Conservation (phyloP, 441 rosid species). For the Isatis lusitanica region DNA sequence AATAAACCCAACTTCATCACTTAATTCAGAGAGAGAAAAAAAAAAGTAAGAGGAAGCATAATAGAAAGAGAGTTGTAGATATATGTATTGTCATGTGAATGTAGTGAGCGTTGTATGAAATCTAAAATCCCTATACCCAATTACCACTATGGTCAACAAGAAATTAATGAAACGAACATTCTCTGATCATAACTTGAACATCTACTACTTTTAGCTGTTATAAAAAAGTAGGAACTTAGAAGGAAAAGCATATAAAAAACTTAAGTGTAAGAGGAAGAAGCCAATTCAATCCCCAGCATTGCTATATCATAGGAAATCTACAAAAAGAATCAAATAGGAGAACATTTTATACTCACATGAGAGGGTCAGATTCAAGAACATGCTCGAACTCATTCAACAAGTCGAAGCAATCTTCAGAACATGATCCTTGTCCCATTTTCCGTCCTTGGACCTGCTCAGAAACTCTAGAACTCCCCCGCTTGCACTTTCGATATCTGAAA, state of each 20-base stretch:
- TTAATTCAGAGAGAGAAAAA: constrained; percentile 29
- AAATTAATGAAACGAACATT: background rate
- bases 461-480: background rate
- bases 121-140: too few relatives aligned
- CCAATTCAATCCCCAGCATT: background rate
- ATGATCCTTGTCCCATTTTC: constrained; percentile 36
- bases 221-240: too few relatives aligned
- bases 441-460: background rate
- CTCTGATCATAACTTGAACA: background rate
- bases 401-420: constrained; percentile 31
- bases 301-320: background rate
- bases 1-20: constrained; percentile 84
- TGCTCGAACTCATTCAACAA: constrained; percentile 57
- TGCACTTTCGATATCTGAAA: background rate
- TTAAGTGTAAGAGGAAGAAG: background rate
- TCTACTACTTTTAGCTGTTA: background rate
- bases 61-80: background rate
- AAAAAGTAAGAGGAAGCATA: background rate
- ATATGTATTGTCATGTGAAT: too few relatives aligned
- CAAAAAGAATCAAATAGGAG: background rate
- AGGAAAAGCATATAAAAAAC: too few relatives aligned
- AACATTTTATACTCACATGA: constrained; percentile 49
- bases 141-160: too few relatives aligned
- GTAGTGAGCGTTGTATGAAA: too few relatives aligned
- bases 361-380: constrained; percentile 73